Percentiles rank a stretch among this genome's conserved stretches.
These are phyloP conservation scores for Zygosaccharomyces siamensis DNA, from an alignment of 805 yeast genomes.

Conservation along the genomic window DNA sequence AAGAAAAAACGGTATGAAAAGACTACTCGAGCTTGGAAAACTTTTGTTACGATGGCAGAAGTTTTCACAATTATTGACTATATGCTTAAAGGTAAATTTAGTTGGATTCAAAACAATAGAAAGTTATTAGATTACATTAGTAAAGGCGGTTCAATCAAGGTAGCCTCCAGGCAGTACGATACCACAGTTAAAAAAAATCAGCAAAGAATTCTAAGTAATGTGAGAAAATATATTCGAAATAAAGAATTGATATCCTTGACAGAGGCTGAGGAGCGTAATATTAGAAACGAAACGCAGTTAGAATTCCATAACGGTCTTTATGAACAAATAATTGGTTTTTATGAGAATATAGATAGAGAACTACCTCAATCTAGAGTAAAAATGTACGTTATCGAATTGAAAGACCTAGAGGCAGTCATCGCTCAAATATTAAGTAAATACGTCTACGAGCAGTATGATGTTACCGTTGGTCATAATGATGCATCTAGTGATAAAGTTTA, in stretches of 20 bases:
- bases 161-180: constrained; percentile 9
- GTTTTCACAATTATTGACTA: constrained; percentile 8
- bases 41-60: constrained; percentile 9
- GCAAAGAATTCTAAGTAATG: constrained; percentile 12
- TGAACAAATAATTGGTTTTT: constrained; percentile 10
- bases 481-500: neutral
- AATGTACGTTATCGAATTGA: constrained; percentile 10
- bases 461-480: neutral
- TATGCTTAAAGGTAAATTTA: constrained; percentile 12
- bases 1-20: neutral
- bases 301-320: constrained; percentile 13
- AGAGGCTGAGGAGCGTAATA: constrained; percentile 1
- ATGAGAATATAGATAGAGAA: constrained; percentile 5
- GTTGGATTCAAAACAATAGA: constrained; percentile 10
- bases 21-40: constrained; percentile 9
- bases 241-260: constrained; percentile 7
- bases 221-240: constrained; percentile 8
- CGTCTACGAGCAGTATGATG: constrained; percentile 11
- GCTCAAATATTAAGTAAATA: constrained; percentile 9
- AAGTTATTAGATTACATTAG: constrained; percentile 6
- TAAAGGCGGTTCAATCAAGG: constrained; percentile 10
- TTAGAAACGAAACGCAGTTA: neutral
- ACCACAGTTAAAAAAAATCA: constrained; percentile 8
- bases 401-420: constrained; percentile 11
- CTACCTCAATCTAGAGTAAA: neutral